These are phyloP conservation scores for Leucosporidium creatinivorum DNA, from an alignment of 768 basidiomycete species.

Conservation along the genomic window DNA sequence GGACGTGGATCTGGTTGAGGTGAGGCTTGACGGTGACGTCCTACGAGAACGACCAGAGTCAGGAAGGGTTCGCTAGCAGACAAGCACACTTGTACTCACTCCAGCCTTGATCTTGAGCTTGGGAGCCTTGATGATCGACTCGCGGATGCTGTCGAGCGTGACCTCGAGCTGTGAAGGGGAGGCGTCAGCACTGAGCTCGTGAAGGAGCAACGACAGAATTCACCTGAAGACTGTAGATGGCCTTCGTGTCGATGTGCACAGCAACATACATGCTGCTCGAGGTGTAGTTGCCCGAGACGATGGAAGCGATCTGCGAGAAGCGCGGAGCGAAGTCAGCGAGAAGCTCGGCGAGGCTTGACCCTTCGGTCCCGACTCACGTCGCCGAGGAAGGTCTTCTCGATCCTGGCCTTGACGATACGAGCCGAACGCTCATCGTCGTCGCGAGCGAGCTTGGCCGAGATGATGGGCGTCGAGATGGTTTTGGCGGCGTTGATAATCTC, in stretches of 20 bases:
- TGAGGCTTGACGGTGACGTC: constrained; percentile 41
- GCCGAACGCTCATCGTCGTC: constrained; percentile 76
- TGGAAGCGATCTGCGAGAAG: constrained; percentile 63
- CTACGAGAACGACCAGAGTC: constrained; percentile 10
- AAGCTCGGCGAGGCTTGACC: background rate
- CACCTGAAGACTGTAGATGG: constrained; percentile 82
- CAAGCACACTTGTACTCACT: constrained; percentile 43
- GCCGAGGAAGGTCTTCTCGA: constrained; percentile 89
- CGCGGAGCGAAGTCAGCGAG: background rate
- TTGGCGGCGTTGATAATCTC: constrained; percentile 99
- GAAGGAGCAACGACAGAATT: constrained; percentile 4
- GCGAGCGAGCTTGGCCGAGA: constrained; percentile 87
- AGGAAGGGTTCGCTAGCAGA: background rate
- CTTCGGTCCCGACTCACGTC: constrained; percentile 54
- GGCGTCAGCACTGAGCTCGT: background rate
- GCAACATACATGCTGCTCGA: constrained; percentile 87
- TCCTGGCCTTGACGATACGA: constrained; percentile 88
- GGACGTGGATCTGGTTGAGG: constrained; percentile 44
- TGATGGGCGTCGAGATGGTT: constrained; percentile 92
- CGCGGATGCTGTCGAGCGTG: constrained; percentile 84
- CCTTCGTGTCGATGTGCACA: constrained; percentile 79
- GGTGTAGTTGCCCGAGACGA: constrained; percentile 94
- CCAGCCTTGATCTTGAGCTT: constrained; percentile 90
- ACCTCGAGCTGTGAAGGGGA: constrained; percentile 64
- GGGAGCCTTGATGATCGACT: constrained; percentile 74